phyloP scores from a whole-genome alignment of 164 flowering plant species.

The Amborella trichopoda region DNA sequence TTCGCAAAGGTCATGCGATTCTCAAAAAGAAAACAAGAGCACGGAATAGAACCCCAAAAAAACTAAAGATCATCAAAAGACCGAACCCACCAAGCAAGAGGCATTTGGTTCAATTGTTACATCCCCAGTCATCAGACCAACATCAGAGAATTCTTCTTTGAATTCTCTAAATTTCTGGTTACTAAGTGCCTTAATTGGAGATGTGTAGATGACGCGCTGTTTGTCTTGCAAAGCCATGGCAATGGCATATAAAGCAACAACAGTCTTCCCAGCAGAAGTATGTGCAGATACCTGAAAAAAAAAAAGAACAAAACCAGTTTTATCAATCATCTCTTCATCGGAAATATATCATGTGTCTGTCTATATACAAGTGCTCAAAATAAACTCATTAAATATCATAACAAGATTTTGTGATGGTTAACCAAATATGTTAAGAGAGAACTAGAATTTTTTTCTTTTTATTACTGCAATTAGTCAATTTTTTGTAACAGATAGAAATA shows the following conservation, averaged over 20 bases:
- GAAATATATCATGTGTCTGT: too few relatives aligned
- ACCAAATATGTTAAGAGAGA: too few relatives aligned
- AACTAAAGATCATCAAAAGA: too few relatives aligned
- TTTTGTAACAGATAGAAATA: too few relatives aligned
- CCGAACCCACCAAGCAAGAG: slow-evolving; percentile 73
- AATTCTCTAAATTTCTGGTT: slow-evolving; percentile 94
- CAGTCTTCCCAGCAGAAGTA: slow-evolving; percentile 98
- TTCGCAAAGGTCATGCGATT: background rate
- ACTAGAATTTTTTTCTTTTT: too few relatives aligned
- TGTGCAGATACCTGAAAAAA: slow-evolving; percentile 81
- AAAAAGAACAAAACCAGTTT: too few relatives aligned
- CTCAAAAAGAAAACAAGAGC: background rate
- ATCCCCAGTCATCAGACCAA: slow-evolving; percentile 99
- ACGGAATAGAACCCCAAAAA: background rate
- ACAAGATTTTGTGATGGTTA: too few relatives aligned
- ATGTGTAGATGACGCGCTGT: slow-evolving; percentile 89
- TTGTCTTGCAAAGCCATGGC: slow-evolving; percentile 84
- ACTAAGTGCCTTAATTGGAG: slow-evolving; percentile 97
- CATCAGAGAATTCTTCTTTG: slow-evolving; percentile 94
- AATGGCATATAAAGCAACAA: slow-evolving; percentile 86
- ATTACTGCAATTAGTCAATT: too few relatives aligned
- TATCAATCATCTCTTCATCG: too few relatives aligned
- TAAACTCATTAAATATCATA: too few relatives aligned
- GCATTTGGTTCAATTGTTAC: slow-evolving; percentile 97
- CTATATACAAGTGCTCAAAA: too few relatives aligned